A percentile compares a stretch with the other conserved stretches of the same genome.
These are phyloP conservation scores for Sorghum bicolor DNA, from an alignment of 176 grass and related monocot species.

Conservation along the genomic window DNA sequence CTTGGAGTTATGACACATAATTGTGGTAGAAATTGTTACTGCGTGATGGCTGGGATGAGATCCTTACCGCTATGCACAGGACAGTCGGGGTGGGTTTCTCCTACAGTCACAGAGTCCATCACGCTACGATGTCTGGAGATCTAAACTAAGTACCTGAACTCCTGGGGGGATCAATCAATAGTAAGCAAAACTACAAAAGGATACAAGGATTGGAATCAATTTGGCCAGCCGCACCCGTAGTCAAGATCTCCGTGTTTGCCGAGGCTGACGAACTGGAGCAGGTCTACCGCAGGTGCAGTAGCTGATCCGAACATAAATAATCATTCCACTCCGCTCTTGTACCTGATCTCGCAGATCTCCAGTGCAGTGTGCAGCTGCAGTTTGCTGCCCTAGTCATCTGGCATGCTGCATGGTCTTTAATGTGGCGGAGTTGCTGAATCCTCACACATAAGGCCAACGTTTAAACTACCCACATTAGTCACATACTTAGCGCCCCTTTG, in stretches of 20 bases:
- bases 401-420: not conserved
- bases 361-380: not conserved
- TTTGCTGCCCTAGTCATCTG: not conserved
- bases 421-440: not conserved
- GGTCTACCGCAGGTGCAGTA: not conserved
- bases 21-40: not conserved
- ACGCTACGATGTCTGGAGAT: not conserved
- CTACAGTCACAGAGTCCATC: not conserved
- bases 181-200: not conserved
- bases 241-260: not conserved
- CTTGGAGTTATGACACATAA: not conserved
- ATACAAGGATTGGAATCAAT: not conserved
- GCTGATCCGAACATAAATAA: not conserved
- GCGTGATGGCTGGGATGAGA: not conserved
- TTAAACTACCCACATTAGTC: not conserved
- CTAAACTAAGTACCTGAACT: not conserved
- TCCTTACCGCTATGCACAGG: slow-evolving; percentile 9
- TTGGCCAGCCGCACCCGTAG: not conserved
- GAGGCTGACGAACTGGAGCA: not conserved
- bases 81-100: not conserved
- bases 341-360: not conserved
- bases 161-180: not conserved
- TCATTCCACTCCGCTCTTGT: not conserved
- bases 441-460: not conserved
- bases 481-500: not conserved